Percentiles rank a stretch among this genome's conserved stretches.
Evolutionary conservation across 306 rosid genomes (phyloP).

Genomic region (Ceratonia siliqua): DNA sequence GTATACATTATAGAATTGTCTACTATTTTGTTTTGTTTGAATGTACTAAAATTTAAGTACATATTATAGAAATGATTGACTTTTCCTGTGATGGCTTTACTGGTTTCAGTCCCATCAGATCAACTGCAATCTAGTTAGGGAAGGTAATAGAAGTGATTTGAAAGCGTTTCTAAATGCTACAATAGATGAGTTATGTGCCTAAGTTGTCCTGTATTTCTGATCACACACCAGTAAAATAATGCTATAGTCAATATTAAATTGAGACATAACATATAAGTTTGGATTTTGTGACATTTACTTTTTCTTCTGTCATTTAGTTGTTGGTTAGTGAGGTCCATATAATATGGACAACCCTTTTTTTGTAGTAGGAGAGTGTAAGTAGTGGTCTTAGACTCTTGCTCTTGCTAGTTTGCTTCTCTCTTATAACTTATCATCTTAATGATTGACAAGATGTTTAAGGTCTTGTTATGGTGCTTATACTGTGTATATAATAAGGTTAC

Average conservation of each 20-base stretch:
- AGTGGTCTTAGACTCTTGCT: not conserved
- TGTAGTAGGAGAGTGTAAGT: not conserved
- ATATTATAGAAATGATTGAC: constrained; percentile 6
- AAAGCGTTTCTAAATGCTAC: too few species aligned
- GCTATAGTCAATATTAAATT: not conserved
- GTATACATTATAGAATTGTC: not conserved
- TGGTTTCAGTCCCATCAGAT: not conserved
- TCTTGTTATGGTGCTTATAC: not conserved
- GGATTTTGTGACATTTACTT: not conserved
- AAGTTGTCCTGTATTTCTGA: constrained; percentile 18
- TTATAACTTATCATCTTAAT: not conserved
- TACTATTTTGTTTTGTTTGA: not conserved
- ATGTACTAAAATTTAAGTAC: constrained; percentile 19
- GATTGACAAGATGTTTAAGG: not conserved
- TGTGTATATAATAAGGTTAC: too few species aligned
- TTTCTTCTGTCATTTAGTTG: not conserved
- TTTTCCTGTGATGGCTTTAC: constrained; percentile 2
- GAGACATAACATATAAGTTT: not conserved
- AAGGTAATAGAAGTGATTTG: constrained; percentile 13
- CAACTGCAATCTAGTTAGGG: not conserved
- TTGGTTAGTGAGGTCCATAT: not conserved
- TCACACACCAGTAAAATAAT: not conserved
- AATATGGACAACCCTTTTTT: not conserved
- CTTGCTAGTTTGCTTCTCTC: too few species aligned
- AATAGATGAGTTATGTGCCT: too few species aligned